These are phyloP conservation scores for Pulveroboletus sp. DNA, from an alignment of 768 basidiomycete species.

Conservation along the genomic window DNA sequence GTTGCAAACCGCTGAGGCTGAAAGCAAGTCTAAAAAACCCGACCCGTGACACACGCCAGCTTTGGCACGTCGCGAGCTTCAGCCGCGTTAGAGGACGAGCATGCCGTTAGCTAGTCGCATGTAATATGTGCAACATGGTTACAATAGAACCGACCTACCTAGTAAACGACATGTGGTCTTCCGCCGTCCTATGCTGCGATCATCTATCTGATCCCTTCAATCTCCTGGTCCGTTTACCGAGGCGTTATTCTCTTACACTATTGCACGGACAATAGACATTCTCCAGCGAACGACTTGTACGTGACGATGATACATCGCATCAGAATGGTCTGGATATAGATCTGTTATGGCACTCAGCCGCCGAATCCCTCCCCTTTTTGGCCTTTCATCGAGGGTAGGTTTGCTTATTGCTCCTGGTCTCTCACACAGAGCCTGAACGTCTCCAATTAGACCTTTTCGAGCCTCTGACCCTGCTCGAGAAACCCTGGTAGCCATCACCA, in stretches of 20 bases:
- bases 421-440: conserved; percentile 9
- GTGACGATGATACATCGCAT: conserved; percentile 16
- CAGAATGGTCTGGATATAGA: conserved; percentile 14
- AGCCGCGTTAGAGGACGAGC: conserved; percentile 7
- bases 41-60: conserved; percentile 21
- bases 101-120: conserved; percentile 8
- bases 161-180: conserved; percentile 5
- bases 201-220: conserved; percentile 25
- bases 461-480: conserved; percentile 13
- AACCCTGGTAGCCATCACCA: conserved; percentile 14
- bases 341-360: conserved; percentile 20
- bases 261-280: conserved; percentile 17
- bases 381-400: conserved; percentile 19
- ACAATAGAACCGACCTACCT: conserved; percentile 8
- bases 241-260: conserved; percentile 17
- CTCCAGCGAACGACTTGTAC: conserved; percentile 16
- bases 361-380: conserved; percentile 22
- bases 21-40: conserved; percentile 30
- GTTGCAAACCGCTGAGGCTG: conserved; percentile 35
- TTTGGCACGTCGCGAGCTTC: conserved; percentile 1
- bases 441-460: conserved; percentile 17
- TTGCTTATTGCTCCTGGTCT: conserved; percentile 8
- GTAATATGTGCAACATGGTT: conserved; percentile 5
- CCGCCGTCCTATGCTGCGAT: conserved; percentile 8
- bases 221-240: conserved; percentile 23